These are phyloP conservation scores for Polyplosphaeria fusca DNA, from an alignment of 495 filamentous ascomycete species.

Conservation along the genomic window DNA sequence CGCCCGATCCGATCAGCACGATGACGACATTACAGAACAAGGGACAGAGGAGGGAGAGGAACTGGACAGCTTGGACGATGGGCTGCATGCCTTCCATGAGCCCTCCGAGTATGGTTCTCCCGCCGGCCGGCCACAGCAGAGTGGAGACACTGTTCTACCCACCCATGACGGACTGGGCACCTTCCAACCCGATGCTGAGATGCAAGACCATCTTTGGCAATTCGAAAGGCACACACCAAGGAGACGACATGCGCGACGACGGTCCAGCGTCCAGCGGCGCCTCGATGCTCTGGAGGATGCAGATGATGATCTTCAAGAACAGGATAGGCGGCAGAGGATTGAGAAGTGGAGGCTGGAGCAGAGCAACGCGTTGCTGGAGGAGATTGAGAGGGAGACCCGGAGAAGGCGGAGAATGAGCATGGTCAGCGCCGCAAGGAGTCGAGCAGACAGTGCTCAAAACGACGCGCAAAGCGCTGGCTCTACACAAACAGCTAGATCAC, in stretches of 20 bases:
- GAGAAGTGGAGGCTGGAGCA: conserved; percentile 92
- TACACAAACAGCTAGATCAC: conserved; percentile 31
- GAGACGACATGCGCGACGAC: conserved; percentile 49
- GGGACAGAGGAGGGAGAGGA: conserved; percentile 58
- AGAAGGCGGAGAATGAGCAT: conserved; percentile 47
- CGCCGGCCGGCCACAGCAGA: conserved; percentile 49
- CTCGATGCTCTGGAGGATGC: conserved; percentile 64
- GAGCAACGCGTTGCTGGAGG: conserved; percentile 75
- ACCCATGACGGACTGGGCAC: conserved; percentile 88
- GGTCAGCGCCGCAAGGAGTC: conserved; percentile 38
- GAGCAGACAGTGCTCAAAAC: conserved; percentile 30
- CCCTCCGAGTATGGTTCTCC: conserved; percentile 56
- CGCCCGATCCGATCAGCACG: conserved; percentile 51
- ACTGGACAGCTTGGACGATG: conserved; percentile 86
- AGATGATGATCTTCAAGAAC: conserved; percentile 53
- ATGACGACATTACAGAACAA: conserved; percentile 48
- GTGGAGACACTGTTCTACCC: conserved; percentile 65
- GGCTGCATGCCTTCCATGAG: conserved; percentile 77
- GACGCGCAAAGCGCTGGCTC: conserved; percentile 10
- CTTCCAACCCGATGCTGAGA: conserved; percentile 56
- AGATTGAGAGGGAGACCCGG: conserved; percentile 82
- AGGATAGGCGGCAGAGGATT: conserved; percentile 75
- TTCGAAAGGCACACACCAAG: conserved; percentile 79
- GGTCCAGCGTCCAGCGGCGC: conserved; percentile 61
- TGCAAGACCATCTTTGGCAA: conserved; percentile 79